These are phyloP conservation scores for Immersiella caudata DNA, from an alignment of 495 filamentous ascomycete genomes.

Conservation along the genomic window DNA sequence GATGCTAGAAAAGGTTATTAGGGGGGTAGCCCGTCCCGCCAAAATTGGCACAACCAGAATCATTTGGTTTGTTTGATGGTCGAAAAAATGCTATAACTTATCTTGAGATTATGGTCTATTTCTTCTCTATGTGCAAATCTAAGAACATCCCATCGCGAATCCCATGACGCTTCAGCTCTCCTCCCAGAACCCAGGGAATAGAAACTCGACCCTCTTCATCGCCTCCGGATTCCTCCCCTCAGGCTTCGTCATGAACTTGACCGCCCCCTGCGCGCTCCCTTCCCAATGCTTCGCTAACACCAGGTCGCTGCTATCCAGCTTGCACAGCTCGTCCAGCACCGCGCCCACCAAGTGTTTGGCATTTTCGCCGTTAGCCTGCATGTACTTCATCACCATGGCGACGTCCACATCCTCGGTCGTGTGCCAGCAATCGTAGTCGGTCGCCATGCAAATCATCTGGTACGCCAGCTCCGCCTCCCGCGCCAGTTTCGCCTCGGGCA, in stretches of 20 bases:
- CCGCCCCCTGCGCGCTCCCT: slow-evolving; percentile 61
- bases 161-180: too few species aligned
- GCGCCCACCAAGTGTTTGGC: slow-evolving; percentile 82
- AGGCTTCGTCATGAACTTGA: slow-evolving; percentile 74
- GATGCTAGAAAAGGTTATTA: background rate
- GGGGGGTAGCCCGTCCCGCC: background rate
- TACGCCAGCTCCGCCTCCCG: slow-evolving; percentile 95
- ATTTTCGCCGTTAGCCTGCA: slow-evolving; percentile 88
- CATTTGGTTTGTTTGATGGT: background rate
- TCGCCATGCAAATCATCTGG: slow-evolving; percentile 98
- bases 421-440: slow-evolving; percentile 99
- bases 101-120: slow-evolving; percentile 4
- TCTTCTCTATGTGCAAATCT: slow-evolving; percentile 12
- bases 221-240: slow-evolving; percentile 64
- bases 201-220: slow-evolving; percentile 69
- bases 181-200: slow-evolving; percentile 69
- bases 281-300: slow-evolving; percentile 77
- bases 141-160: slow-evolving; percentile 7
- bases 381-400: slow-evolving; percentile 95
- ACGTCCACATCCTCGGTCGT: slow-evolving; percentile 78
- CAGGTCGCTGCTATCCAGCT: slow-evolving; percentile 72
- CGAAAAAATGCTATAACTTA: background rate
- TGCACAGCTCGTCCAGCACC: slow-evolving; percentile 80
- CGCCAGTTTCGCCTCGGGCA: slow-evolving; percentile 97
- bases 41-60: background rate